Evolutionary conservation across 108 stramenopile species (phyloP), one percentile per base, ranked within the genome.

Genomic region (Parmales sp.): DNA sequence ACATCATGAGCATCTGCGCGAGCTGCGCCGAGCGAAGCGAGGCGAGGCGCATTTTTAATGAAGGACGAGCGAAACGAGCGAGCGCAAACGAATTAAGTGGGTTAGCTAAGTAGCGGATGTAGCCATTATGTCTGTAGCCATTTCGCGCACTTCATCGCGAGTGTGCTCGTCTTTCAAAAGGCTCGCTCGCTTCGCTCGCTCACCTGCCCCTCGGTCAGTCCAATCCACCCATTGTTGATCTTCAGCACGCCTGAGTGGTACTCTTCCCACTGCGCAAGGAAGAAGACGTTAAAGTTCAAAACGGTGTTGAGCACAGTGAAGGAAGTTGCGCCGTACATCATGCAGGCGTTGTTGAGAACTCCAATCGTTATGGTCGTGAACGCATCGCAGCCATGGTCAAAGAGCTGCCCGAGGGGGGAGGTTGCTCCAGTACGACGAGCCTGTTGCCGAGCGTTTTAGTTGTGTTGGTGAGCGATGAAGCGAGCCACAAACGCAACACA

Each of bases 231-330:
- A 1, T 64, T 63, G 63, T 71, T 63, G 37, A 64, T 63, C 18
- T 39, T 38, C 31, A 71, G 37, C 3, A 73, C 39, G 45, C 76
- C 76, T n/a, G 76, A 73, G 66, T 79, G 78, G 74, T 79, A 60
- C 54, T 96, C 95, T 77, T 96, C 95, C 95, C 93, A 96, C 69
- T 96, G 95, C 18, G 90, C 91, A 75, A 86, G 74, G 76, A 88
- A 96, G 73, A 96, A 96, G 1, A 75, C 39, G 41, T 80, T 83
- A 18, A 81, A 65, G 22, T 84, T 11, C 67, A 84, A 85, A n/a
- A 75, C 70, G 13, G 86, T 63, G 38, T 87, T 90, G 69, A 89
- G 86, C 1, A 95, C 91, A 87, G 72, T 95, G 94, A 67, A 94
- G 86, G 41, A 19, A 36, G 63, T 4, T 3, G 46, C n/a, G 18